Evolutionary conservation across 2,329 filamentous ascomycete species (phyloP), one percentile per base, ranked within the genome.

Genomic region (Pseudogymnoascus pannorum): DNA sequence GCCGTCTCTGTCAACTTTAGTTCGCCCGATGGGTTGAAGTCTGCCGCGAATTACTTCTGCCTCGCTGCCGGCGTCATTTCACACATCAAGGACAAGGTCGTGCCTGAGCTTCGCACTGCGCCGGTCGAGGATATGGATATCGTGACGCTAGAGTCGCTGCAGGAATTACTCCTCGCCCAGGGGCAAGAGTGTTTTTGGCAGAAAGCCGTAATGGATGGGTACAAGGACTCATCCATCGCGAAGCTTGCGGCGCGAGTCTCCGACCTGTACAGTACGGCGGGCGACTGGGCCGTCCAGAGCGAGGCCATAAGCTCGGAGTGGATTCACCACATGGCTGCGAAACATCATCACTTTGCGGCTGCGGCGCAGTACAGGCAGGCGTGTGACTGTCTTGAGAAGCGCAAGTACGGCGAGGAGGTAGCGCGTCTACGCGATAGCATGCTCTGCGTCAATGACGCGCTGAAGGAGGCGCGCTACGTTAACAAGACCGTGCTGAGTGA

Each of bases 181-280:
- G 92, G 89, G 26, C 94, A 99, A 72, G 94, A 99, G 76, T 97
- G 92, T 72, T 97, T 94, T 75, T 99, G 94, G 94, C 89, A 94
- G 68, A 97, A 96, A 73, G 93, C 94, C 0, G 92, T 96, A 62
- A 92, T 95, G 78, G 93, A 97, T 72, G 87, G 87, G 22, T 86
- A 96, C 76, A 97, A 96, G 73, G 94, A 99, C 72, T 89, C 86
- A 1, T 91, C 88, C 0, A 96, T 99, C 64, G 90, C 94, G 2
- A 94, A 95, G 72, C 80, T 99, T 16, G 92, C 94, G 4, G 91
- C 91, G 3, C 86, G 91, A 64, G 92, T 97, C 3, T 95, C 91
- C 2, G 94, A 99, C 70, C 83, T 96, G 44, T 99, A 97, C 75
- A 89, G 86, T 60, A 79, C 87, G 60, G 91, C 92, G 0, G 87